These are phyloP conservation scores for Pseudoturritis turrita DNA, from an alignment of 345 rosid genomes.

Conservation along the genomic window DNA sequence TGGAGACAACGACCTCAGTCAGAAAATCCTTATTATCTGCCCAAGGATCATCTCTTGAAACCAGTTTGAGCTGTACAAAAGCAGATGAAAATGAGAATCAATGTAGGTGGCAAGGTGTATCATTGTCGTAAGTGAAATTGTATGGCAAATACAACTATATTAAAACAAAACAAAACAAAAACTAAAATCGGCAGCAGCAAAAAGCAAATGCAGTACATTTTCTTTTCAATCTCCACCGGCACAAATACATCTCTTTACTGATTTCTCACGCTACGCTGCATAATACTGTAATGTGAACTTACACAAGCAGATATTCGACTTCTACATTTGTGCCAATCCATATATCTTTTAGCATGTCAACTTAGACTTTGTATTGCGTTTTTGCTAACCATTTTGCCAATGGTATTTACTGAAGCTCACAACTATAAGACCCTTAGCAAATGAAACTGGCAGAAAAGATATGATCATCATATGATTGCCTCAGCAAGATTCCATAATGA, in stretches of 20 bases:
- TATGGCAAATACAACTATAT: background rate
- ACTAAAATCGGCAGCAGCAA: background rate
- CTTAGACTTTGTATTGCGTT: background rate
- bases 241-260: slow-evolving; percentile 2
- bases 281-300: background rate
- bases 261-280: background rate
- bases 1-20: slow-evolving; percentile 88
- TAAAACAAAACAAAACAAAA: background rate
- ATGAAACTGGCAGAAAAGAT: background rate
- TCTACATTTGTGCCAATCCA: background rate
- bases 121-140: background rate
- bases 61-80: slow-evolving; percentile 75
- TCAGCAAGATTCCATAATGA: background rate
- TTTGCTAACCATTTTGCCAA: slow-evolving; percentile 1
- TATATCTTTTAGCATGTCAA: background rate
- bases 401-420: background rate
- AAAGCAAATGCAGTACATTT: background rate
- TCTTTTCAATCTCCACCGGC: background rate
- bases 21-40: slow-evolving; percentile 82
- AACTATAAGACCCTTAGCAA: background rate
- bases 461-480: background rate
- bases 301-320: background rate
- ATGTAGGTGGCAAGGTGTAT: slow-evolving; percentile 18
- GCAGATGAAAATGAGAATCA: slow-evolving; percentile 5
- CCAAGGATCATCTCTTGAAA: slow-evolving; percentile 81